These are phyloP conservation scores for Thelonectria rubi DNA, from an alignment of 2,329 filamentous ascomycete species.

Conservation along the genomic window DNA sequence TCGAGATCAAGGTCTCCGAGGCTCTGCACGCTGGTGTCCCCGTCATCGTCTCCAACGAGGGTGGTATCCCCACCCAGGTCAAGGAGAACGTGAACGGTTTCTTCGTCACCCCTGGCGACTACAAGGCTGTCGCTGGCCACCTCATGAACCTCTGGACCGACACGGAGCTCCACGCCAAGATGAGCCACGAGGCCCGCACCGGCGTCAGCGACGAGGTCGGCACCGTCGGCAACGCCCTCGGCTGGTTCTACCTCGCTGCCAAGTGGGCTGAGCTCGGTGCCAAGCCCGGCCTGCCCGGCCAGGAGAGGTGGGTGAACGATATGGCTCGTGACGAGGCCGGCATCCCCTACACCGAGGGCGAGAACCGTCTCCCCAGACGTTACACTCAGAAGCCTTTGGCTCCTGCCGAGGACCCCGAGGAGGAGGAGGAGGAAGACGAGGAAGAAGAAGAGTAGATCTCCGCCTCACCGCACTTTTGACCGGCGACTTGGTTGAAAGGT, in stretches of 20 bases:
- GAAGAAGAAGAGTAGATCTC: slow-evolving; percentile 16
- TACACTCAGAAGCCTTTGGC: slow-evolving; percentile 36
- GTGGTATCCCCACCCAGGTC: slow-evolving; percentile 84
- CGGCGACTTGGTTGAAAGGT: not conserved
- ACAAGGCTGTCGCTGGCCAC: slow-evolving; percentile 72
- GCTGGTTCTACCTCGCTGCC: slow-evolving; percentile 81
- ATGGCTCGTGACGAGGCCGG: slow-evolving; percentile 60
- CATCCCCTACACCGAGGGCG: slow-evolving; percentile 63
- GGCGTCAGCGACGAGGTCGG: slow-evolving; percentile 84
- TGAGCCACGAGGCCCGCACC: slow-evolving; percentile 69
- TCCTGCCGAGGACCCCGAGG: slow-evolving; percentile 14
- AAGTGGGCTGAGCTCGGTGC: slow-evolving; percentile 66
- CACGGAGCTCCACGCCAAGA: slow-evolving; percentile 68
- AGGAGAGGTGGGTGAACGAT: slow-evolving; percentile 60
- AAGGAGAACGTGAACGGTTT: slow-evolving; percentile 76
- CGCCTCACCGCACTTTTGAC: not conserved
- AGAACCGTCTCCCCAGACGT: slow-evolving; percentile 66
- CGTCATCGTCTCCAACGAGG: slow-evolving; percentile 77
- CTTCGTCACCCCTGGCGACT: slow-evolving; percentile 76
- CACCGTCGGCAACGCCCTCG: slow-evolving; percentile 80
- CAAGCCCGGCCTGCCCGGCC: slow-evolving; percentile 61
- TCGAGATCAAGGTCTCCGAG: slow-evolving; percentile 88
- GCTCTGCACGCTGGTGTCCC: slow-evolving; percentile 82
- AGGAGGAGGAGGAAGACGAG: slow-evolving; percentile 25
- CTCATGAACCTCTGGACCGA: slow-evolving; percentile 74